Evolutionary conservation across 2,329 filamentous ascomycete species (phyloP).

Genomic region (Penicillium psychrosexuale): DNA sequence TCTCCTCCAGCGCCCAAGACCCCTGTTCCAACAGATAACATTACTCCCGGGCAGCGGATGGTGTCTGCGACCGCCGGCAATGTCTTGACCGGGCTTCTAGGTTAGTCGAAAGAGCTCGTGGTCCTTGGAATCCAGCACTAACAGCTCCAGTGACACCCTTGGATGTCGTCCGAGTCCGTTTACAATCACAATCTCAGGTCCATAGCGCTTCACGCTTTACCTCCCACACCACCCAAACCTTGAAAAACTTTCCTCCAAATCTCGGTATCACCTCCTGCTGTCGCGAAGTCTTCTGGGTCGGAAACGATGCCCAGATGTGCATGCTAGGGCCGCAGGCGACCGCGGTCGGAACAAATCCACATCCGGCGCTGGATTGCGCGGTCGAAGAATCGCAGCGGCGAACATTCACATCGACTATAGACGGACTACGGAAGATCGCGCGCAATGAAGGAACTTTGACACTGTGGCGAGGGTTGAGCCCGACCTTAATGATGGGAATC

Average conservation of each 20-base stretch:
- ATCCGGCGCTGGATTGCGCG: slow-evolving; percentile 65
- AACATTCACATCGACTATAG: slow-evolving; percentile 85
- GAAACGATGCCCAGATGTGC: slow-evolving; percentile 77
- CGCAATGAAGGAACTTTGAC: slow-evolving; percentile 84
- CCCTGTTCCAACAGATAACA: slow-evolving; percentile 45
- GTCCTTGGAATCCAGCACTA: slow-evolving; percentile 1
- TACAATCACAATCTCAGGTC: slow-evolving; percentile 73
- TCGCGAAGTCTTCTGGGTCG: slow-evolving; percentile 94
- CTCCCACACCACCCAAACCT: slow-evolving; percentile 50
- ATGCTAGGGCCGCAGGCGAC: slow-evolving; percentile 56
- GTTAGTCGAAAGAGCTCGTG: slow-evolving; percentile 50
- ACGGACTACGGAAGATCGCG: slow-evolving; percentile 90
- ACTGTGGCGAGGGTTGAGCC: slow-evolving; percentile 90
- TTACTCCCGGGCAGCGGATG: slow-evolving; percentile 89
- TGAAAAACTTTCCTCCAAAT: slow-evolving; percentile 72
- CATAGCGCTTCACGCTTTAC: slow-evolving; percentile 55
- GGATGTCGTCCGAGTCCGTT: slow-evolving; percentile 90
- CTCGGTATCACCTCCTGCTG: slow-evolving; percentile 93
- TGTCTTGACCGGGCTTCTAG: slow-evolving; percentile 80
- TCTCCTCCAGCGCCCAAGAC: slow-evolving; percentile 18
- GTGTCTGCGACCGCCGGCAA: slow-evolving; percentile 88
- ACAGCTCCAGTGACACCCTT: slow-evolving; percentile 74
- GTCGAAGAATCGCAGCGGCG: slow-evolving; percentile 81
- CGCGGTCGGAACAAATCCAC: slow-evolving; percentile 42
- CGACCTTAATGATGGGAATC: slow-evolving; percentile 88